These are phyloP conservation scores for Beauveria brongniartii DNA, from an alignment of 2,329 filamentous ascomycete genomes.

Conservation along the genomic window DNA sequence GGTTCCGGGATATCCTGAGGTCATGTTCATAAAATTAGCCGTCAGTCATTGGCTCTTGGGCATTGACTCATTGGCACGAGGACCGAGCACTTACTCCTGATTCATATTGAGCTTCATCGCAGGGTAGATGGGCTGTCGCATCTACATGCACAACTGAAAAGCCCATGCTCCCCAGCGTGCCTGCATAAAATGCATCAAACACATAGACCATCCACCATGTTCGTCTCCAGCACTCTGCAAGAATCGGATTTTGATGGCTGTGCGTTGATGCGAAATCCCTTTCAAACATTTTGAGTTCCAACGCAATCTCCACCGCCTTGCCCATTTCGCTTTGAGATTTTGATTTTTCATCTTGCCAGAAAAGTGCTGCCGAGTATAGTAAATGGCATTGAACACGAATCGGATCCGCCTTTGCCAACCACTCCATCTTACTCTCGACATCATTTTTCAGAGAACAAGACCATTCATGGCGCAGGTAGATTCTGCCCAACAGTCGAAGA, in stretches of 20 bases:
- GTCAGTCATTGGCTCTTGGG: not conserved
- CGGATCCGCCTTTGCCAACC: constrained; percentile 13
- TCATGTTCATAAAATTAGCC: not conserved
- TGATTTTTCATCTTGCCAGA: constrained; percentile 23
- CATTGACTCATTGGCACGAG: too few species aligned
- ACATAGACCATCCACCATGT: constrained; percentile 65
- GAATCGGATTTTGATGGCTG: constrained; percentile 34
- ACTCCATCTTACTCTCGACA: constrained; percentile 9
- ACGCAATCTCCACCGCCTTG: constrained; percentile 47
- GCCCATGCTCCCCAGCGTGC: constrained; percentile 20
- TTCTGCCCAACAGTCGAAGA: constrained; percentile 26
- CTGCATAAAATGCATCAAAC: constrained; percentile 42
- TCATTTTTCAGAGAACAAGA: not conserved
- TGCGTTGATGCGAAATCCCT: constrained; percentile 42
- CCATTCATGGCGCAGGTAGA: constrained; percentile 20
- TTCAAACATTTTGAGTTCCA: constrained; percentile 52
- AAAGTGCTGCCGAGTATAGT: constrained; percentile 28
- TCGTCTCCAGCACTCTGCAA: constrained; percentile 52
- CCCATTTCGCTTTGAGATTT: constrained; percentile 25
- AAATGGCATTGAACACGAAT: constrained; percentile 29
- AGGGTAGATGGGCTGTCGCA: constrained; percentile 52
- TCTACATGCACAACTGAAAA: constrained; percentile 31
- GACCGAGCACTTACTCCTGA: constrained; percentile 24
- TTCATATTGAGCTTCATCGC: constrained; percentile 52
- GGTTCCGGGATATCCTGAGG: constrained; percentile 18